A percentile compares a stretch with the other conserved stretches of the same genome.
These are phyloP conservation scores for Fusarium brachygibbosum DNA, from an alignment of 2,329 filamentous ascomycete species.

Conservation along the genomic window DNA sequence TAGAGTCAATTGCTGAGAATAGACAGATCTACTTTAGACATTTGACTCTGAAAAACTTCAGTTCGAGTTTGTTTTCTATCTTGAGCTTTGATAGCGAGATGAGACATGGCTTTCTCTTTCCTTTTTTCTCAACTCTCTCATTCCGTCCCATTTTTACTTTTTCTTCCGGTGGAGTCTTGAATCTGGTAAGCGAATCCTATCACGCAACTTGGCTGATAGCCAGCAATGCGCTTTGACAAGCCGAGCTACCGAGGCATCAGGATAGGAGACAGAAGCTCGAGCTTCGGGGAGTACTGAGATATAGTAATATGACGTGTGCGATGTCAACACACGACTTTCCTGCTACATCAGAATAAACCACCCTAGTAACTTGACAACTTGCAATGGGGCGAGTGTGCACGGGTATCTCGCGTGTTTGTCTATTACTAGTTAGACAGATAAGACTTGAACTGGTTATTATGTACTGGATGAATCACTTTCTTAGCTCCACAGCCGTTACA, in stretches of 20 bases:
- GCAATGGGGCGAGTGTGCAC: not conserved
- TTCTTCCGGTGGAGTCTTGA: not conserved
- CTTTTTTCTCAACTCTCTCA: too few relatives aligned
- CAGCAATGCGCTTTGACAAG: not conserved
- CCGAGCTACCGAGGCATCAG: too few relatives aligned
- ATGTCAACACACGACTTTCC: not conserved
- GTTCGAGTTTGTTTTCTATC: not conserved
- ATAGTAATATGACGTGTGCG: not conserved
- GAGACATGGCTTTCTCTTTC: not conserved
- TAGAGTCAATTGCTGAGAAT: not conserved
- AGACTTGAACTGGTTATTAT: too few relatives aligned
- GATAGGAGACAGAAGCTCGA: not conserved
- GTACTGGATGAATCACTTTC: not conserved
- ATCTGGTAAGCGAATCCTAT: not conserved
- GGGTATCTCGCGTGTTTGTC: not conserved
- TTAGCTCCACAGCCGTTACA: not conserved
- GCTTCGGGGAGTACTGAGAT: not conserved
- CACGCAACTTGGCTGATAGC: not conserved
- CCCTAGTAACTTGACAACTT: not conserved
- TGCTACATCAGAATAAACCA: not conserved
- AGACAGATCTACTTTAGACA: not conserved
- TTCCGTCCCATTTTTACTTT: too few relatives aligned
- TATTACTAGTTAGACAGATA: not conserved
- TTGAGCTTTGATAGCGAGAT: not conserved
- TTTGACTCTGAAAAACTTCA: not conserved